Evolutionary conservation across 345 rosid genomes (phyloP).

Genomic region (Citrus mangshanensis): DNA sequence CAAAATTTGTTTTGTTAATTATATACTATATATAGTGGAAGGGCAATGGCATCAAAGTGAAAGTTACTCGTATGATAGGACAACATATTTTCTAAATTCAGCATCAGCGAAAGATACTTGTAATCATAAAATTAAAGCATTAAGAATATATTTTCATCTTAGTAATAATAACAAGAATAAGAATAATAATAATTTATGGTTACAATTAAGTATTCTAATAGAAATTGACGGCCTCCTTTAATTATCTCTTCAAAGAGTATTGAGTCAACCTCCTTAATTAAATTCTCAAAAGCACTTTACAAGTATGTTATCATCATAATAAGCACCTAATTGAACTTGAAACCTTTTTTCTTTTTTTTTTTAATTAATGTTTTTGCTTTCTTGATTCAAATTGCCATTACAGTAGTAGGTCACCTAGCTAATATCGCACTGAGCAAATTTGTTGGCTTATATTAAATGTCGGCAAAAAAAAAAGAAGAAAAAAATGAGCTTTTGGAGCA

Average conservation of each 20-base stretch:
- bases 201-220: too few species aligned
- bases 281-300: neutral
- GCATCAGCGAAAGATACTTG: neutral
- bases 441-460: conserved; percentile 3
- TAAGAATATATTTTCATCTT: too few species aligned
- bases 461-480: neutral
- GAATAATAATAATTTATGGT: neutral
- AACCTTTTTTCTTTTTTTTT: too few species aligned
- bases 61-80: neutral
- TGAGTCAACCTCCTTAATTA: neutral
- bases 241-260: too few species aligned
- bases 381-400: neutral
- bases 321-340: neutral
- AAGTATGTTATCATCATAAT: neutral
- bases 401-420: neutral
- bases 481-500: neutral
- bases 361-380: neutral
- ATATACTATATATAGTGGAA: too few species aligned
- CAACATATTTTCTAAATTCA: neutral
- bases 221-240: neutral
- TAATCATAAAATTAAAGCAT: too few species aligned
- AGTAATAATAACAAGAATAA: too few species aligned
- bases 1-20: neutral
- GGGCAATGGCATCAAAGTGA: too few species aligned
- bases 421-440: neutral